Conservation (phyloP, 805 yeast genomes). For the Metschnikowia vanudenii region DNA sequence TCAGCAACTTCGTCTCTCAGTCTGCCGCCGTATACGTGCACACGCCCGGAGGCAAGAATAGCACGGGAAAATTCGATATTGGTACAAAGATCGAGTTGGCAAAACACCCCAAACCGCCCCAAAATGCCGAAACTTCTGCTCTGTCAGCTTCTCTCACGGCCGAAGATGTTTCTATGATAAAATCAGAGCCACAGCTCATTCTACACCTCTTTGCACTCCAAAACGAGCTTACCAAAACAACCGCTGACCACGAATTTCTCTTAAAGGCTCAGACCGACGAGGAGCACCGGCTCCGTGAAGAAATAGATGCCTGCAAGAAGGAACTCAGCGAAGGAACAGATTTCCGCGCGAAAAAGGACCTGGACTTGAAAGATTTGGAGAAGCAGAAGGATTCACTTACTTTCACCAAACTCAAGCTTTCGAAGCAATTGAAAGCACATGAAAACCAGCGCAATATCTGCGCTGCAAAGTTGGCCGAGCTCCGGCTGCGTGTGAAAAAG, state of each 20-base stretch:
- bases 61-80: not conserved
- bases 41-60: conserved; percentile 17
- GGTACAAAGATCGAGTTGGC: not conserved
- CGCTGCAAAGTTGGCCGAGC: conserved; percentile 15
- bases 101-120: not conserved
- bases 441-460: conserved; percentile 9
- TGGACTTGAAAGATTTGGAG: conserved; percentile 32
- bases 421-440: conserved; percentile 22
- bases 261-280: conserved; percentile 12
- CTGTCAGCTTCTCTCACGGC: not conserved
- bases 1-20: conserved; percentile 36
- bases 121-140: not conserved
- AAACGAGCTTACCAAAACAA: conserved; percentile 9
- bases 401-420: conserved; percentile 32
- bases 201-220: conserved; percentile 9
- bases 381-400: conserved; percentile 32
- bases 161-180: conserved; percentile 4
- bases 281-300: conserved; percentile 7
- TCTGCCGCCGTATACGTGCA: conserved; percentile 34
- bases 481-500: conserved; percentile 12
- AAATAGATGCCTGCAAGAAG: conserved; percentile 24
- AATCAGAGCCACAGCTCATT: conserved; percentile 1
- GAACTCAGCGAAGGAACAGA: conserved; percentile 40
- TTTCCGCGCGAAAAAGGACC: conserved; percentile 27
- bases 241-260: conserved; percentile 6